Conservation (phyloP, 2,329 filamentous ascomycete genomes). For the Immersiporthe knoxdaviesiana region DNA sequence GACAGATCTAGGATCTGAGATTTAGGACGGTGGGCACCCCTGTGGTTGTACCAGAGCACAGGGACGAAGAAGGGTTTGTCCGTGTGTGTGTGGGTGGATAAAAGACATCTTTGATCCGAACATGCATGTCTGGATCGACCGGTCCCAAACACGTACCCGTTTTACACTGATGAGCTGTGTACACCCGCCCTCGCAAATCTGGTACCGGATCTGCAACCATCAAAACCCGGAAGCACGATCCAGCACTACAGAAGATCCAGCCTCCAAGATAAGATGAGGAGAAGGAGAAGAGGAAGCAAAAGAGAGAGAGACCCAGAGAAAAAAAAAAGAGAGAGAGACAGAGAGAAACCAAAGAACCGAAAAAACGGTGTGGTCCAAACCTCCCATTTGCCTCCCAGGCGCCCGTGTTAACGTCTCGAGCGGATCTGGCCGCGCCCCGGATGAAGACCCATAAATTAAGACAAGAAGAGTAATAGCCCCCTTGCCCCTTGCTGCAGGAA, state of each 20-base stretch:
- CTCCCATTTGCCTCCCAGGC: neutral
- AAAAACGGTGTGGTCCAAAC: neutral
- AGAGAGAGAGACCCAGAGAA: no score
- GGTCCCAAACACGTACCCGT: neutral
- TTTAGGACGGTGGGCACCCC: neutral
- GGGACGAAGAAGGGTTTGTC: neutral
- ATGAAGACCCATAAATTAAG: neutral
- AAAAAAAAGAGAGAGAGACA: no score
- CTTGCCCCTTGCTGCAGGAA: neutral
- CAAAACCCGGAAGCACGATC: neutral
- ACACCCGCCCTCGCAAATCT: neutral
- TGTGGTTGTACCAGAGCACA: neutral
- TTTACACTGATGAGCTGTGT: neutral
- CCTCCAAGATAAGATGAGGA: neutral
- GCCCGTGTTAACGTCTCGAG: neutral
- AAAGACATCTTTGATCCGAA: neutral
- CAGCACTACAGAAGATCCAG: neutral
- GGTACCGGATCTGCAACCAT: neutral
- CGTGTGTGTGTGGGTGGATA: neutral
- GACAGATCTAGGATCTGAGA: conserved; percentile 1
- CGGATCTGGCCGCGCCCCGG: neutral
- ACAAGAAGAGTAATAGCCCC: neutral
- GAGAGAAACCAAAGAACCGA: neutral
- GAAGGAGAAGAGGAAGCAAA: no score
- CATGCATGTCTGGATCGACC: neutral